These are phyloP conservation scores for Cyclaneusma minus DNA, from an alignment of 2,329 filamentous ascomycete species.

Conservation along the genomic window DNA sequence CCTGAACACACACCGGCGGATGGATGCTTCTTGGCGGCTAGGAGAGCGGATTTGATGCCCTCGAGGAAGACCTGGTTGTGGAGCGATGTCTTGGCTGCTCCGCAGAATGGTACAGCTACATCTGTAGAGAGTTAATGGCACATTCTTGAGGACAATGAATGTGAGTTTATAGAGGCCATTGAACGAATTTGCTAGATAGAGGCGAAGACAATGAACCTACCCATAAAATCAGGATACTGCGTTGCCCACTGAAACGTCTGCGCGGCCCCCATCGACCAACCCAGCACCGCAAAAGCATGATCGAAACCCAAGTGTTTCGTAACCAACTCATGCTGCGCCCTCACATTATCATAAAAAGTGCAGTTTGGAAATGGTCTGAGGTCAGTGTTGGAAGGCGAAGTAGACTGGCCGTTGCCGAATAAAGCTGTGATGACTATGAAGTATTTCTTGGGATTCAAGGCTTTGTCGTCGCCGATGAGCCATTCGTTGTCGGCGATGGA, in stretches of 20 bases:
- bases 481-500: conserved; percentile 57
- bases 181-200: conserved; percentile 2
- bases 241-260: conserved; percentile 51
- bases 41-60: conserved; percentile 42
- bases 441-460: conserved; percentile 47
- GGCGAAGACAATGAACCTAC: too few relatives aligned
- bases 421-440: conserved; percentile 55
- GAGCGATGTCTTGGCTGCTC: conserved; percentile 43
- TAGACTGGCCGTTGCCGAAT: conserved; percentile 55
- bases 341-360: conserved; percentile 53
- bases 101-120: conserved; percentile 49
- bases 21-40: conserved; percentile 36
- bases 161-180: background rate
- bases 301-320: conserved; percentile 44
- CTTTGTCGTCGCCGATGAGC: conserved; percentile 52
- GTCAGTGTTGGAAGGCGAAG: conserved; percentile 46
- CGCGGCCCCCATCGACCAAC: conserved; percentile 57
- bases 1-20: conserved; percentile 35
- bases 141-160: too few relatives aligned
- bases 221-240: conserved; percentile 41
- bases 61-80: conserved; percentile 57
- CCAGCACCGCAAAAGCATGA: conserved; percentile 45
- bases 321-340: conserved; percentile 49
- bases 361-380: conserved; percentile 44
- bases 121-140: conserved; percentile 40